These are phyloP conservation scores for Populus hybrid DNA, from an alignment of 441 rosid genomes.

Conservation along the genomic window DNA sequence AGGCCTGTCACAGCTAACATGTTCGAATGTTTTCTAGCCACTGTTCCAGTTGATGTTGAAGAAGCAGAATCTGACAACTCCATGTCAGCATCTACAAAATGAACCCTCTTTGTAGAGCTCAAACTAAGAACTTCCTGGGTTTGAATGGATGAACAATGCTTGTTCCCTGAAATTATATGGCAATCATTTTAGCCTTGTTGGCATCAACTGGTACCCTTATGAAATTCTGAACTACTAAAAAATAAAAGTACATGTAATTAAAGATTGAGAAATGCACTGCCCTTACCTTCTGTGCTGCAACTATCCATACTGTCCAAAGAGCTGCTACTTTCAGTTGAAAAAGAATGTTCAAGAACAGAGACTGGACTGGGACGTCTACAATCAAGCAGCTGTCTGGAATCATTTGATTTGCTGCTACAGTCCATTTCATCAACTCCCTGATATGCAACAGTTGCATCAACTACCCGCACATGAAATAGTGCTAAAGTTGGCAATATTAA, in stretches of 20 bases:
- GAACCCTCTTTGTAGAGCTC: constrained; percentile 35
- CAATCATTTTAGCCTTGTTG: constrained; percentile 13
- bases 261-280: neutral
- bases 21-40: constrained; percentile 27
- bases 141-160: constrained; percentile 47
- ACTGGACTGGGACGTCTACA: constrained; percentile 64
- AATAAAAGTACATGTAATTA: neutral
- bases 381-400: constrained; percentile 32
- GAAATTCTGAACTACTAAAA: neutral
- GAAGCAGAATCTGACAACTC: constrained; percentile 75
- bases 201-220: neutral
- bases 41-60: constrained; percentile 37
- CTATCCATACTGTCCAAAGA: constrained; percentile 60
- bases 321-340: constrained; percentile 62
- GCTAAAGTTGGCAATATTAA: neutral
- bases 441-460: constrained; percentile 10
- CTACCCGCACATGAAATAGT: neutral
- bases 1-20: constrained; percentile 9
- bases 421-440: constrained; percentile 55
- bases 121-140: constrained; percentile 41
- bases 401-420: constrained; percentile 31
- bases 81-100: constrained; percentile 41
- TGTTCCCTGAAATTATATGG: constrained; percentile 41
- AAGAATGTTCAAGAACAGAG: constrained; percentile 58
- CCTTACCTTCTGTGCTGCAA: constrained; percentile 45